Evolutionary conservation across 2,329 filamentous ascomycete species (phyloP).

Genomic region (Coniochaeta sp.): DNA sequence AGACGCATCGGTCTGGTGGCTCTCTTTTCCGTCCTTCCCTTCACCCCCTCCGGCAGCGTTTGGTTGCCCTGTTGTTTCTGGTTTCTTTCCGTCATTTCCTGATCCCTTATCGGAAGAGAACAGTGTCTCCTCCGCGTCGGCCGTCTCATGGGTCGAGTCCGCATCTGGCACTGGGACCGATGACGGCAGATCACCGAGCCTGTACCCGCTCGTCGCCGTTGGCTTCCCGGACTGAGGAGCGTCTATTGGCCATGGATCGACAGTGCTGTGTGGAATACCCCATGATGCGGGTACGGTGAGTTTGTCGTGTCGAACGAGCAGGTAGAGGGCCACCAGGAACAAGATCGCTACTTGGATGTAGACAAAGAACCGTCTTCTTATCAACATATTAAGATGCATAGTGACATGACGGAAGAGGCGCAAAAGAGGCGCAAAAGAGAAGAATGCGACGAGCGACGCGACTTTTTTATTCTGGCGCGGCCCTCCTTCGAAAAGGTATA

Average conservation of each 20-base stretch:
- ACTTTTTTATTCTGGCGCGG: too few species aligned
- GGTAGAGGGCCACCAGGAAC: background rate
- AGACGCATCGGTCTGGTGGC: background rate
- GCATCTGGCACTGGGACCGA: background rate
- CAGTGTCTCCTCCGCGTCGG: background rate
- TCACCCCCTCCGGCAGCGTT: background rate
- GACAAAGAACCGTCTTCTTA: background rate
- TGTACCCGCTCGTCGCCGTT: background rate
- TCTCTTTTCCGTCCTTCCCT: background rate
- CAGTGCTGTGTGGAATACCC: background rate
- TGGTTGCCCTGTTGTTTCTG: background rate
- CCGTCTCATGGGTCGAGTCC: background rate
- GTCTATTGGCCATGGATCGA: background rate
- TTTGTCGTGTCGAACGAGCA: background rate
- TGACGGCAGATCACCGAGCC: background rate
- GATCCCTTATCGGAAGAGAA: background rate
- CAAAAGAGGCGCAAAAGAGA: background rate
- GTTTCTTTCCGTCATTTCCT: too few species aligned
- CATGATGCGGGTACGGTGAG: background rate
- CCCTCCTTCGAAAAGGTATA: too few species aligned
- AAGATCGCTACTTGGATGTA: background rate
- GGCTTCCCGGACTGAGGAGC: background rate
- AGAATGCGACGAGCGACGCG: background rate
- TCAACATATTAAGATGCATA: background rate
- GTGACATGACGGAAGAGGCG: background rate